A percentile compares a stretch with the other conserved stretches of the same genome.
phyloP scores from a whole-genome alignment of 1,284 basidiomycete genomes.

The Testicularia cyperi region DNA sequence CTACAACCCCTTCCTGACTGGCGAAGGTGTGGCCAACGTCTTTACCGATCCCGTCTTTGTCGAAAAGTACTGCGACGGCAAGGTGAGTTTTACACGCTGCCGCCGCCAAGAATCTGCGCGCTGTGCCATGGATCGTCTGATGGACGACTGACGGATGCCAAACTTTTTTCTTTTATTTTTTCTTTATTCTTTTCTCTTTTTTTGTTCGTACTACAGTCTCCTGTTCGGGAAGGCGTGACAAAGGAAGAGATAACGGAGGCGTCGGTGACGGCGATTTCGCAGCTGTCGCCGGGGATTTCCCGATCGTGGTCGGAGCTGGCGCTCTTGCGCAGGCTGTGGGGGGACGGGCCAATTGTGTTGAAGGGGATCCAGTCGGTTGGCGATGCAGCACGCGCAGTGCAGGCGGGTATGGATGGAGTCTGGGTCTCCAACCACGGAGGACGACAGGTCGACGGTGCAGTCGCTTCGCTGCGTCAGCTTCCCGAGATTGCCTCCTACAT shows the following conservation, averaged over 20 bases:
- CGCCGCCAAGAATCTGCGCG: too few relatives aligned
- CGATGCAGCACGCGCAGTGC: conserved; percentile 47
- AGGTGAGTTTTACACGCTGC: conserved; percentile 9
- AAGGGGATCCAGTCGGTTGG: conserved; percentile 50
- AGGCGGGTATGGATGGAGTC: conserved; percentile 52
- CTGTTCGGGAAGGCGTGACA: conserved; percentile 28
- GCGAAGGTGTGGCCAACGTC: conserved; percentile 58
- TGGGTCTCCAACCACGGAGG: conserved; percentile 58
- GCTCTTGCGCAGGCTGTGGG: conserved; percentile 45
- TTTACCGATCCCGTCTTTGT: conserved; percentile 55
- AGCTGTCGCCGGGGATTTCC: conserved; percentile 44
- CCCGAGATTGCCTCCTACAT: conserved; percentile 37
- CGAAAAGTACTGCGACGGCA: conserved; percentile 45
- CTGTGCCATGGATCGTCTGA: too few relatives aligned
- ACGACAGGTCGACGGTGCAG: conserved; percentile 54
- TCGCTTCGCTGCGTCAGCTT: conserved; percentile 41
- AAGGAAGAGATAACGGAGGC: conserved; percentile 45
- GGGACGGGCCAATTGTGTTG: conserved; percentile 47
- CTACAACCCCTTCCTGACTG: conserved; percentile 70
- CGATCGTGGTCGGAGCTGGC: conserved; percentile 51
- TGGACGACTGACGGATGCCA: too few relatives aligned
- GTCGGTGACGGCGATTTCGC: conserved; percentile 37
- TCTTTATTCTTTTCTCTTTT: not conserved
- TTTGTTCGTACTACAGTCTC: conserved; percentile 8
- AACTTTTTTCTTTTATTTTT: not conserved